Evolutionary conservation across 106 monocot species (phyloP).

Genomic region (Amphibolis antarctica): DNA sequence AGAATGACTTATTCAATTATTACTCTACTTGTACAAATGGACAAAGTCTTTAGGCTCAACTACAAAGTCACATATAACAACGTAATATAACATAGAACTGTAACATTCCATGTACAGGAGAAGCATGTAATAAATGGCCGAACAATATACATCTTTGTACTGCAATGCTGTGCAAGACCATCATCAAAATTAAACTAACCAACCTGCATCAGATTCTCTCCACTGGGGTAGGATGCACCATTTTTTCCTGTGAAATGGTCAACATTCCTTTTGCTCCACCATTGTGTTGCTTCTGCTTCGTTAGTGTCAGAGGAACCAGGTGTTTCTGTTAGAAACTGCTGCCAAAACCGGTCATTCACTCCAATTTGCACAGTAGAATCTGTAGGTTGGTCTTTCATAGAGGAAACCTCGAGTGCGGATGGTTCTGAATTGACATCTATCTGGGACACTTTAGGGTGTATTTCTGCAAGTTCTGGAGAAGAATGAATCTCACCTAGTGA

Average conservation of each 20-base stretch:
- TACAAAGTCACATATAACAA: too few relatives aligned
- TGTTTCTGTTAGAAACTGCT: constrained; percentile 77
- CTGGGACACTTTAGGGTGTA: constrained; percentile 26
- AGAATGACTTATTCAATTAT: too few relatives aligned
- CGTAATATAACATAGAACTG: too few relatives aligned
- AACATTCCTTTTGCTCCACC: constrained; percentile 56
- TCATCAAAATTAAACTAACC: not conserved
- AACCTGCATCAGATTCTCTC: constrained; percentile 24
- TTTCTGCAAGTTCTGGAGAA: constrained; percentile 26
- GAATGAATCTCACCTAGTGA: constrained; percentile 24
- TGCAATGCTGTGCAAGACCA: not conserved
- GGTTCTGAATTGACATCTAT: constrained; percentile 77
- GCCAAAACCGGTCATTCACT: constrained; percentile 82
- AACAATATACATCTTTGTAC: not conserved
- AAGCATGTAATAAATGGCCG: not conserved
- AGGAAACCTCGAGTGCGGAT: constrained; percentile 22
- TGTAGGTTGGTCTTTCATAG: constrained; percentile 12
- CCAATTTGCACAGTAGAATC: constrained; percentile 17
- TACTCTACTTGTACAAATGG: too few relatives aligned
- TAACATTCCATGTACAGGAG: not conserved
- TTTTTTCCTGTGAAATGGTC: constrained; percentile 56
- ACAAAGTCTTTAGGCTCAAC: too few relatives aligned
- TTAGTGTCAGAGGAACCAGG: constrained; percentile 34
- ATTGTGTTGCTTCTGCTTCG: constrained; percentile 32
- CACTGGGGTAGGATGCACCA: constrained; percentile 45